Percentiles rank a stretch among this genome's conserved stretches.
Evolutionary conservation across 768 basidiomycete species (phyloP).

Genomic region (Boletus sensibilis): DNA sequence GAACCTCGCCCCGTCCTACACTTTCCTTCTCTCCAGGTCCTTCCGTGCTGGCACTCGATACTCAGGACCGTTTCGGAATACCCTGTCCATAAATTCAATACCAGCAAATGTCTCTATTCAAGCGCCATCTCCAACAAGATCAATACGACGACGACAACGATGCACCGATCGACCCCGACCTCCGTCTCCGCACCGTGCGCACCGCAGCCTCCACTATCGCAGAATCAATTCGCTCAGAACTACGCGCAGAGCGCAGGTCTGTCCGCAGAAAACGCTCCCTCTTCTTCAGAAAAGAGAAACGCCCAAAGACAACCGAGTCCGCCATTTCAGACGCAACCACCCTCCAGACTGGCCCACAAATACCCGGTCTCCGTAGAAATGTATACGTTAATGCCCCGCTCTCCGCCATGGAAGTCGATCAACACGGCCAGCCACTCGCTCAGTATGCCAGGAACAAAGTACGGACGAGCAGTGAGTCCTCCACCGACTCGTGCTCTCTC

Average conservation of each 20-base stretch:
- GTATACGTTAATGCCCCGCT: slow-evolving; percentile 79
- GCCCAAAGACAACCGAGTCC: slow-evolving; percentile 33
- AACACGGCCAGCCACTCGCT: slow-evolving; percentile 70
- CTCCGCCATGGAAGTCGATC: slow-evolving; percentile 61
- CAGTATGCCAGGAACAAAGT: slow-evolving; percentile 94
- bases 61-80: slow-evolving; percentile 4
- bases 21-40: not conserved
- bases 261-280: slow-evolving; percentile 47
- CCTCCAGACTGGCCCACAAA: slow-evolving; percentile 23
- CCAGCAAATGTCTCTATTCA: slow-evolving; percentile 37
- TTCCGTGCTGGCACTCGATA: slow-evolving; percentile 32
- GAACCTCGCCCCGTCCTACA: no score
- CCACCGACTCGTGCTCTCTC: not conserved
- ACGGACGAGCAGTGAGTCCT: slow-evolving; percentile 79
- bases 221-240: slow-evolving; percentile 80
- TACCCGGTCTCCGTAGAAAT: slow-evolving; percentile 61
- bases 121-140: slow-evolving; percentile 36
- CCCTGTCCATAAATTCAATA: slow-evolving; percentile 14
- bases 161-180: slow-evolving; percentile 74
- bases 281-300: slow-evolving; percentile 60
- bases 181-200: slow-evolving; percentile 86
- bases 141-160: slow-evolving; percentile 60
- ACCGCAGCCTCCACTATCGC: slow-evolving; percentile 90
- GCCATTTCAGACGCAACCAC: slow-evolving; percentile 29
- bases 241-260: slow-evolving; percentile 57